phyloP scores from a whole-genome alignment of 768 basidiomycete species.

The Clathrus columnatus region DNA sequence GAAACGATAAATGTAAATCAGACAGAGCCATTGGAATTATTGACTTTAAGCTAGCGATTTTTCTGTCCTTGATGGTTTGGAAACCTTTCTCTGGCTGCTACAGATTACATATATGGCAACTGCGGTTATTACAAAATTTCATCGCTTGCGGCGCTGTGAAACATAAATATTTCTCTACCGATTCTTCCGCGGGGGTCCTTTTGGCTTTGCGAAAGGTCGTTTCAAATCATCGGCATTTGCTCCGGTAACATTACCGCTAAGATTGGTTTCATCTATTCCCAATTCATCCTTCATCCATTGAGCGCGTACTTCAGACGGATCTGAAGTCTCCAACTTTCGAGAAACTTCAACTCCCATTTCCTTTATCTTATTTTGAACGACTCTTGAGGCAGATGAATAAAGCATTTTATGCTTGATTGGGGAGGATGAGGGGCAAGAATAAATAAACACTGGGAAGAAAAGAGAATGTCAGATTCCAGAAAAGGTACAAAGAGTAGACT shows the following conservation, averaged over 20 bases:
- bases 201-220: conserved; percentile 59
- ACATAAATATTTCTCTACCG: neutral
- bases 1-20: neutral
- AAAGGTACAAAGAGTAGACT: neutral
- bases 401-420: conserved; percentile 85
- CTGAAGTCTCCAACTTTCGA: conserved; percentile 75
- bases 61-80: too few relatives aligned
- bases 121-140: neutral
- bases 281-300: conserved; percentile 53
- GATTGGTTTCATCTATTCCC: conserved; percentile 22
- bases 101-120: too few relatives aligned
- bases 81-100: too few relatives aligned
- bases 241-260: conserved; percentile 14
- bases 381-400: conserved; percentile 63
- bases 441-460: conserved; percentile 71
- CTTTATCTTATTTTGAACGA: conserved; percentile 50
- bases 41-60: neutral
- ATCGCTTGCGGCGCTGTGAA: neutral
- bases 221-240: conserved; percentile 22
- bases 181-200: conserved; percentile 52
- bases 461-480: neutral
- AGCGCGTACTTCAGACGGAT: conserved; percentile 64
- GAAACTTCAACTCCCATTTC: conserved; percentile 34
- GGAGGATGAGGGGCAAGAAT: conserved; percentile 77
- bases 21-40: too few relatives aligned